These are phyloP conservation scores for Solanum chacoense DNA, from an alignment of 305 asterid genomes.

Conservation along the genomic window DNA sequence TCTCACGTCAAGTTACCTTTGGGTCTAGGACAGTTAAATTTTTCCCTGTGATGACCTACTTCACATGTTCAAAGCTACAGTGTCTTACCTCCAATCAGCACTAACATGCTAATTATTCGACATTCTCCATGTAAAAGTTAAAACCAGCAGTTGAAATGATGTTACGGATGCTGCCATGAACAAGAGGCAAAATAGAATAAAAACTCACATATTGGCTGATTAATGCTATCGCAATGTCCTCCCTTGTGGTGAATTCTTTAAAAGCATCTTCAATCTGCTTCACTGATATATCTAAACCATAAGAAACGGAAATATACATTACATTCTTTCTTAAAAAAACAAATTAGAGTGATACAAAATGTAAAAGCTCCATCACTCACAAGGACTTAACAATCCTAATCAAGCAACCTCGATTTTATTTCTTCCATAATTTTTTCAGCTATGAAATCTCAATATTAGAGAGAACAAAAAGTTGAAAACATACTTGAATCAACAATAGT, in stretches of 20 bases:
- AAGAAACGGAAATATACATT: background rate
- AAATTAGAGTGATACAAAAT: background rate
- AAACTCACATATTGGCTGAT: conserved; percentile 86
- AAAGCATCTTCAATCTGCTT: conserved; percentile 89
- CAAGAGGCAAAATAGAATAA: background rate
- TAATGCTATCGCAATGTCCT: conserved; percentile 45
- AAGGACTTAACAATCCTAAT: background rate
- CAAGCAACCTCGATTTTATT: background rate
- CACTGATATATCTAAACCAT: conserved; percentile 52
- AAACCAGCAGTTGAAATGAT: background rate
- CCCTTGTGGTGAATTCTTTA: conserved; percentile 84
- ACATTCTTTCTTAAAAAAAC: background rate
- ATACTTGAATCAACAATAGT: conserved; percentile 37
- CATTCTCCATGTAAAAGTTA: background rate
- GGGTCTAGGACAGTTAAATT: background rate
- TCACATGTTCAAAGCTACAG: background rate
- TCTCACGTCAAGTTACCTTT: background rate
- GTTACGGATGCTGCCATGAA: background rate
- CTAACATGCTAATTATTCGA: background rate
- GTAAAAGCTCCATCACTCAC: background rate
- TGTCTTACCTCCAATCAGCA: background rate
- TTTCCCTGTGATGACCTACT: background rate
- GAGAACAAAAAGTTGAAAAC: background rate
- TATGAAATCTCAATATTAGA: background rate
- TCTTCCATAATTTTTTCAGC: background rate